phyloP scores from a whole-genome alignment of 2,329 filamentous ascomycete genomes.

The Aureobasidium sp. region DNA sequence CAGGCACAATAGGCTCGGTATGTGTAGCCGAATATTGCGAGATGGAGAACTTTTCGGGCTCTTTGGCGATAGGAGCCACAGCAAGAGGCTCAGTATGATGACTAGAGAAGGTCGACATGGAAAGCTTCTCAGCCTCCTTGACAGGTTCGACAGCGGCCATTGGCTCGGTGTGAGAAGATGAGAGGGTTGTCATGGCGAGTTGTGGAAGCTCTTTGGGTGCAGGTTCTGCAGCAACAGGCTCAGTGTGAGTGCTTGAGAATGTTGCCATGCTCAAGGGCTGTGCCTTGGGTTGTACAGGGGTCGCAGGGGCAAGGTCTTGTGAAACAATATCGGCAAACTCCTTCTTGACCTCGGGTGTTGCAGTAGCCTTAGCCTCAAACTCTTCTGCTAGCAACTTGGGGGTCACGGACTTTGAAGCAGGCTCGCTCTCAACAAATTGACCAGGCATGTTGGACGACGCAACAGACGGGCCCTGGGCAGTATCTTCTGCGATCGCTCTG shows the following conservation, averaged over 20 bases:
- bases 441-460: neutral
- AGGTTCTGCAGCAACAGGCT: constrained; percentile 16
- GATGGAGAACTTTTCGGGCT: neutral
- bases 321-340: constrained; percentile 34
- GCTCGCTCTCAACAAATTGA: neutral
- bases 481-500: neutral
- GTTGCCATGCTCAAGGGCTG: constrained; percentile 18
- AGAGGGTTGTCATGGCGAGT: constrained; percentile 21
- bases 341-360: neutral
- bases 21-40: neutral
- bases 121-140: neutral
- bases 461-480: neutral
- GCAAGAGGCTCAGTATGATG: constrained; percentile 12
- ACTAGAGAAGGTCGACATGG: neutral
- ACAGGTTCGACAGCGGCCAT: constrained; percentile 1
- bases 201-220: constrained; percentile 1
- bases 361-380: neutral
- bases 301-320: constrained; percentile 24
- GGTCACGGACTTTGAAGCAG: neutral
- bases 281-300: neutral
- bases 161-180: constrained; percentile 24
- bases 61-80: neutral
- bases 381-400: neutral
- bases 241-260: constrained; percentile 24
- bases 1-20: neutral